Percentiles rank a stretch among this genome's conserved stretches.
These are phyloP conservation scores for Fusarium torulosum DNA, from an alignment of 2,329 filamentous ascomycete genomes.

Conservation along the genomic window DNA sequence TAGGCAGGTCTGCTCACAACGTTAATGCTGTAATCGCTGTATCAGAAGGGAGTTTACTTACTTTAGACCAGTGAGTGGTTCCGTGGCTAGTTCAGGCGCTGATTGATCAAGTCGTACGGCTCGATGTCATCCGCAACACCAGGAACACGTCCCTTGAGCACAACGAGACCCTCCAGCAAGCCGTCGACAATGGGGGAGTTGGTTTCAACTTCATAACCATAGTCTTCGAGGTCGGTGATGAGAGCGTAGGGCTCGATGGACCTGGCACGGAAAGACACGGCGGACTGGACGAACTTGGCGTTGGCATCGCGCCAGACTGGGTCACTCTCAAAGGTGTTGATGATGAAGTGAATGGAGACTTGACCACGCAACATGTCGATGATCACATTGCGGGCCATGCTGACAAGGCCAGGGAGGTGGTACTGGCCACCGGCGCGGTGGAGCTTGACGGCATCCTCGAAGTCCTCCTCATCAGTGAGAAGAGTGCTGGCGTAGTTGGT, in stretches of 20 bases:
- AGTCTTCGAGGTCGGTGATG: fast-evolving
- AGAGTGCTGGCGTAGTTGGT: neutral
- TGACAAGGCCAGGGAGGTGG: neutral
- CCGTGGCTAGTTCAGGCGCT: too few species aligned
- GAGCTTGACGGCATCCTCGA: neutral
- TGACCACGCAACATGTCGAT: neutral
- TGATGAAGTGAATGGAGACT: neutral
- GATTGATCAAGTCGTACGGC: too few species aligned
- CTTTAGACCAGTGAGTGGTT: too few species aligned
- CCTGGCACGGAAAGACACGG: neutral
- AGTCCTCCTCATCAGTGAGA: neutral
- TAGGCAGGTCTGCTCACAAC: too few species aligned
- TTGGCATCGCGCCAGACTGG: neutral
- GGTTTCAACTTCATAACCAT: fast-evolving
- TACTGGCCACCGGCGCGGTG: neutral
- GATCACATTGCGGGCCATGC: neutral
- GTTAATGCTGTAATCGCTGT: too few species aligned
- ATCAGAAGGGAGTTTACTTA: too few species aligned
- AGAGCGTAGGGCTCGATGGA: neutral
- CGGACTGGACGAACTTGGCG: neutral
- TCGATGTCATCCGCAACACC: neutral
- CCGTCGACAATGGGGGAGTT: neutral
- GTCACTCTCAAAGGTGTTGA: neutral
- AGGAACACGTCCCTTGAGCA: neutral
- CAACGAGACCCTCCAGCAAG: neutral